Evolutionary conservation across 306 rosid genomes (phyloP).

Genomic region (Lathyrus aphaca): DNA sequence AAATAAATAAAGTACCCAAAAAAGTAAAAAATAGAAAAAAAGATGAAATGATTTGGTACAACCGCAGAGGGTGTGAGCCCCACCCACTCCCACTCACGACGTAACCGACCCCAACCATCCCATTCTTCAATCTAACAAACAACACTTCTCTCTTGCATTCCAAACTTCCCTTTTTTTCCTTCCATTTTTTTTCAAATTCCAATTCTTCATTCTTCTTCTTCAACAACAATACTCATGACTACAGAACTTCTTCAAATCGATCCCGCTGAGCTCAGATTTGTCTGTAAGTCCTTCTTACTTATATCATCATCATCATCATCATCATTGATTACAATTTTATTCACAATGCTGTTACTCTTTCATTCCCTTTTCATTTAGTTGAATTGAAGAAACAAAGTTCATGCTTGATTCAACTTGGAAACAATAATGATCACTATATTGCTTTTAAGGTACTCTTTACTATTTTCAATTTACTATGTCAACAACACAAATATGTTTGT

Average conservation of each 20-base stretch:
- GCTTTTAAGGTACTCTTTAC: constrained; percentile 75
- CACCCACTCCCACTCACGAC: not conserved
- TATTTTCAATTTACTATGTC: too few species aligned
- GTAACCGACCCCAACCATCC: constrained; percentile 25
- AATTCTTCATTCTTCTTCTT: not conserved
- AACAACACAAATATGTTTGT: not conserved
- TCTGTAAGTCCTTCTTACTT: constrained; percentile 55
- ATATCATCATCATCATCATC: not conserved
- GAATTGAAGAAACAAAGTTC: constrained; percentile 87
- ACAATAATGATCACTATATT: constrained; percentile 64
- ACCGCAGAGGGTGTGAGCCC: not conserved
- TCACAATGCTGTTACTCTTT: constrained; percentile 23
- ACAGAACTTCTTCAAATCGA: constrained; percentile 77
- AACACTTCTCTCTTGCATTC: not conserved
- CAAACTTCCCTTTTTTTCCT: not conserved
- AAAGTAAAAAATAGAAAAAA: not conserved
- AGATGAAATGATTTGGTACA: not conserved
- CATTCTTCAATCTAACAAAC: not conserved
- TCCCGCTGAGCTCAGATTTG: constrained; percentile 71
- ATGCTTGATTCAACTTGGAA: constrained; percentile 65
- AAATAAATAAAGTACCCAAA: too few species aligned
- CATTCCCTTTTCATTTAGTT: constrained; percentile 49
- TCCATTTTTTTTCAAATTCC: not conserved
- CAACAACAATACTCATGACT: constrained; percentile 49
- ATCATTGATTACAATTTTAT: not conserved